Conservation (phyloP, 305 asterid genomes). For the Striga hermonthica region DNA sequence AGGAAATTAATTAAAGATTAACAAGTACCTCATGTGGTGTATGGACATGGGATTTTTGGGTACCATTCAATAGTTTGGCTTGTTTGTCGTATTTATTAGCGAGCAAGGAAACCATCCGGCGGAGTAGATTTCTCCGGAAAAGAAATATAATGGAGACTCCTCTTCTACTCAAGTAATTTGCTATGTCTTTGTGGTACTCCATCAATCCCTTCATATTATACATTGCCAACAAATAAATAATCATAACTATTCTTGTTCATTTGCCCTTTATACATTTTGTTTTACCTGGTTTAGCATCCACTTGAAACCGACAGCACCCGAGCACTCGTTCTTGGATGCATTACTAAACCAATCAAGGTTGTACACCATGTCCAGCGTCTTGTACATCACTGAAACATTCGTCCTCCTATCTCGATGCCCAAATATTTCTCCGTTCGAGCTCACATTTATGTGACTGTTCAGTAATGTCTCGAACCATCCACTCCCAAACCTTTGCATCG, state of each 20-base stretch:
- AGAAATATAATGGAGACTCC: constrained; percentile 70
- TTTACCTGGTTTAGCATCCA: constrained; percentile 96
- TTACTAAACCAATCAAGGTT: constrained; percentile 80
- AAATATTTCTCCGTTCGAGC: constrained; percentile 81
- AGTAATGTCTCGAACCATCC: constrained; percentile 89
- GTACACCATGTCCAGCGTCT: constrained; percentile 54
- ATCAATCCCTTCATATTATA: constrained; percentile 74
- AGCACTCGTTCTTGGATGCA: constrained; percentile 77
- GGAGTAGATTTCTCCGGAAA: constrained; percentile 65
- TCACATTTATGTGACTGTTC: constrained; percentile 66
- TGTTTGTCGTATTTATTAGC: constrained; percentile 77
- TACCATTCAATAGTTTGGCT: constrained; percentile 64
- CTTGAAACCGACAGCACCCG: constrained; percentile 83
- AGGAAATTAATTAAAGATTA: too few relatives aligned
- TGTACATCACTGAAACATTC: constrained; percentile 44
- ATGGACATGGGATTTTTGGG: constrained; percentile 86
- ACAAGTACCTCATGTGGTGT: constrained; percentile 58
- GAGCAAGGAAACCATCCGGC: constrained; percentile 65
- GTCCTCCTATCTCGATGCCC: constrained; percentile 49
- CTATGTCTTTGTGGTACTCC: constrained; percentile 53
- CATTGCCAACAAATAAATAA: not conserved
- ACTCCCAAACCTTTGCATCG: constrained; percentile 87
- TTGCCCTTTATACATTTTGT: too few relatives aligned
- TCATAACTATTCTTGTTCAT: too few relatives aligned
- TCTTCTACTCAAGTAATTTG: constrained; percentile 53